Evolutionary conservation across 768 basidiomycete species (phyloP).

Genomic region (Xerocomus brunneocitrinus): DNA sequence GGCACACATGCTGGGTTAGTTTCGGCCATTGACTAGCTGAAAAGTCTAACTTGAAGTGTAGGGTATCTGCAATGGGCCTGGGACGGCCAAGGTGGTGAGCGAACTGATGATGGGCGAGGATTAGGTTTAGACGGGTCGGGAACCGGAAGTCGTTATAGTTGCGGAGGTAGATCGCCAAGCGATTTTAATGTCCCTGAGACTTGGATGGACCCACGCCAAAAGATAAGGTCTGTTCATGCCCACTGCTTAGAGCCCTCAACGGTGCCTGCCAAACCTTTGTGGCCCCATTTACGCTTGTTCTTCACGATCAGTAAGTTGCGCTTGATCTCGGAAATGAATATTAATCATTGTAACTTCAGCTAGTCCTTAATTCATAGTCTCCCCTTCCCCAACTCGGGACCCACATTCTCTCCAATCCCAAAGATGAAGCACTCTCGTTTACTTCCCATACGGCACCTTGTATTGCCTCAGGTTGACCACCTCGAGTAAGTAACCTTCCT

Average conservation of each 20-base stretch:
- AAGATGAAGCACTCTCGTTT: conserved; percentile 22
- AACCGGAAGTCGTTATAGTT: conserved; percentile 3
- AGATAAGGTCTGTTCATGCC: background rate
- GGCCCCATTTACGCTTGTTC: conserved; percentile 3
- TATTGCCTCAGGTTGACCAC: conserved; percentile 18
- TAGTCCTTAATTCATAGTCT: conserved; percentile 6
- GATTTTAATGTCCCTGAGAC: background rate
- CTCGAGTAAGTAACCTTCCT: conserved; percentile 23
- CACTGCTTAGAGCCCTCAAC: background rate
- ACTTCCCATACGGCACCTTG: conserved; percentile 22
- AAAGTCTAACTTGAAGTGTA: conserved; percentile 17
- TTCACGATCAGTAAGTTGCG: conserved; percentile 25
- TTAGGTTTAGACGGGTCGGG: conserved; percentile 24
- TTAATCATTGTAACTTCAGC: background rate
- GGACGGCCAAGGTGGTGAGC: conserved; percentile 68
- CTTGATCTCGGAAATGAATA: conserved; percentile 15
- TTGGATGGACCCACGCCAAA: background rate
- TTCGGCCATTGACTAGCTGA: background rate
- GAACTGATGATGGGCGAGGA: conserved; percentile 66
- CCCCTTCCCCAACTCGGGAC: conserved; percentile 11
- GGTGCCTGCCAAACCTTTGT: background rate
- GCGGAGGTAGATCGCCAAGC: conserved; percentile 20
- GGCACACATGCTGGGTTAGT: conserved; percentile 77
- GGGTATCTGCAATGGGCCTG: conserved; percentile 82
- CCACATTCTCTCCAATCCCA: conserved; percentile 12